Percentiles rank a stretch among this genome's conserved stretches.
phyloP scores from a whole-genome alignment of 2,329 filamentous ascomycete species.

The Monosporascus sp. region DNA sequence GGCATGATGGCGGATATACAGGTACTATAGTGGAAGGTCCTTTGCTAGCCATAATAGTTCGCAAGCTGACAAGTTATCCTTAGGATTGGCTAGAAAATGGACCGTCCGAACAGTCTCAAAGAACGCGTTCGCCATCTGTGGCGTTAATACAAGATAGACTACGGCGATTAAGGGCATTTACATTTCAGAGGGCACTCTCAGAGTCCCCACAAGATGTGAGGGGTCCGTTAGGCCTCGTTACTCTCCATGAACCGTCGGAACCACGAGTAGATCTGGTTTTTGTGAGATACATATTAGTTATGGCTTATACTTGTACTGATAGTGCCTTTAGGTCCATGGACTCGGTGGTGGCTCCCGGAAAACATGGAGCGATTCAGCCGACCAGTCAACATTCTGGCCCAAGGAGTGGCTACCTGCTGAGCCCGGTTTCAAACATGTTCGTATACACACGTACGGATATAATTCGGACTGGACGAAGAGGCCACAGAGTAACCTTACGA shows the following conservation, averaged over 20 bases:
- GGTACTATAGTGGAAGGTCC: too few relatives aligned
- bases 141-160: too few relatives aligned
- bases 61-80: too few relatives aligned
- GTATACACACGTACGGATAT: constrained; percentile 11
- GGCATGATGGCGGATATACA: too few relatives aligned
- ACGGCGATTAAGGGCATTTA: too few relatives aligned
- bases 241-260: not conserved
- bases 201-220: not conserved
- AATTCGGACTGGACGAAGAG: constrained; percentile 10
- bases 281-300: not conserved
- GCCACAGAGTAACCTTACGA: constrained; percentile 6
- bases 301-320: not conserved
- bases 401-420: constrained; percentile 12
- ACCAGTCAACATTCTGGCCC: constrained; percentile 8
- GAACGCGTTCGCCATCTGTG: too few relatives aligned
- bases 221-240: not conserved
- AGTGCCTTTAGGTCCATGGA: constrained; percentile 4
- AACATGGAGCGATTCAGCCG: constrained; percentile 9
- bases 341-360: constrained; percentile 11
- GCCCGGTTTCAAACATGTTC: constrained; percentile 8
- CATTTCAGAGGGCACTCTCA: not conserved
- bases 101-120: too few relatives aligned
- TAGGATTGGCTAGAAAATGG: too few relatives aligned
- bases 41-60: too few relatives aligned
- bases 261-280: not conserved